Evolutionary conservation across 768 basidiomycete genomes (phyloP).

Genomic region (Rhizopogon vinicolor): DNA sequence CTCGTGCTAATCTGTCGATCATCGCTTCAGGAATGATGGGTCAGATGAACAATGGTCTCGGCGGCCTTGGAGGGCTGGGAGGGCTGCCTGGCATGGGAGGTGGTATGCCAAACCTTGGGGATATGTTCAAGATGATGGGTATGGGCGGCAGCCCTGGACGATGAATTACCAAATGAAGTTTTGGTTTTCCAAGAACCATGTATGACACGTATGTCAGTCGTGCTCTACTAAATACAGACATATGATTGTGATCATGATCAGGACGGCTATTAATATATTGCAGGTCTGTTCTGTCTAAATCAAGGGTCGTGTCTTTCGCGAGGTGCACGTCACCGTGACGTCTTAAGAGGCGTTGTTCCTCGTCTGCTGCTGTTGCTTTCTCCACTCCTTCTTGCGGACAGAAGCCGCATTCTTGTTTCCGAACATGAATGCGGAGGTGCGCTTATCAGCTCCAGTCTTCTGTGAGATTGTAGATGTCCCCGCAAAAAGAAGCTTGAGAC

Average conservation of each 20-base stretch:
- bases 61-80: slow-evolving; percentile 51
- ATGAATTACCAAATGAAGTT: slow-evolving; percentile 12
- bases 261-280: slow-evolving; percentile 13
- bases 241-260: slow-evolving; percentile 5
- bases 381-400: slow-evolving; percentile 55
- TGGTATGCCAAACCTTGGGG: slow-evolving; percentile 67
- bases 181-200: slow-evolving; percentile 9
- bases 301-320: not conserved
- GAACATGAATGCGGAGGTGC: slow-evolving; percentile 76
- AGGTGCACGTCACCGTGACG: not conserved
- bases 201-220: slow-evolving; percentile 7
- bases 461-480: slow-evolving; percentile 52
- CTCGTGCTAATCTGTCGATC: slow-evolving; percentile 3
- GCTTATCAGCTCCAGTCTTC: slow-evolving; percentile 79
- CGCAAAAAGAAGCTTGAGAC: slow-evolving; percentile 54
- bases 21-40: slow-evolving; percentile 72
- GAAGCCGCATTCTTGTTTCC: slow-evolving; percentile 69
- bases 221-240: slow-evolving; percentile 12
- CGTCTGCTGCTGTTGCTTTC: slow-evolving; percentile 36
- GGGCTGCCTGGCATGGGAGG: slow-evolving; percentile 51
- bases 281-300: slow-evolving; percentile 9
- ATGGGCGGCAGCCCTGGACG: slow-evolving; percentile 52
- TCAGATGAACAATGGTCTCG: slow-evolving; percentile 65
- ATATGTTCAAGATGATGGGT: slow-evolving; percentile 89
- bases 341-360: slow-evolving; percentile 14